Evolutionary conservation across 2,329 filamentous ascomycete genomes (phyloP).

Genomic region (Polychaeton citri): DNA sequence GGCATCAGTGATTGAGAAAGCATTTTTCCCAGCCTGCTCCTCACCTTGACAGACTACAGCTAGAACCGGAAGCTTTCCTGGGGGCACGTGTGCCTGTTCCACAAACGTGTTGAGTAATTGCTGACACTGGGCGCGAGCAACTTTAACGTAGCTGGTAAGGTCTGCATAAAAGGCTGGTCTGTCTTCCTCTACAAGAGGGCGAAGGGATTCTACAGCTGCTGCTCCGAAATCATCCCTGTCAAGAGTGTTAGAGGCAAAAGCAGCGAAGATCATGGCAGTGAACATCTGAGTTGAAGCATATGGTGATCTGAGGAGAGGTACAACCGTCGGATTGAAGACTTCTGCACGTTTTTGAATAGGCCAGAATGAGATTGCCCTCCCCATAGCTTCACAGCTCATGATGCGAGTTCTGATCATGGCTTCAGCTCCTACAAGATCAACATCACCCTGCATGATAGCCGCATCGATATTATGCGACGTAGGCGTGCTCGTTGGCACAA

Average conservation of each 20-base stretch:
- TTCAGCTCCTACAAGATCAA: conserved; percentile 85
- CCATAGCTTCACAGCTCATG: conserved; percentile 75
- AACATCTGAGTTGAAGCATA: conserved; percentile 80
- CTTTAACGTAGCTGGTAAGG: conserved; percentile 76
- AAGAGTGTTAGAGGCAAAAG: conserved; percentile 10
- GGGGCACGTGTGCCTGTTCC: conserved; percentile 72
- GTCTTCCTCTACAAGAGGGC: conserved; percentile 66
- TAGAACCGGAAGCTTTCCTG: conserved; percentile 61
- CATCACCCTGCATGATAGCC: conserved; percentile 93
- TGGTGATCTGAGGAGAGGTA: conserved; percentile 55
- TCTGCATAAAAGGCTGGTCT: conserved; percentile 77
- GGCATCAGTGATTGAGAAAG: conserved; percentile 77
- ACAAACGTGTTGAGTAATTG: conserved; percentile 83
- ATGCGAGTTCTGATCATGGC: conserved; percentile 78
- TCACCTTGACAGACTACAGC: conserved; percentile 92
- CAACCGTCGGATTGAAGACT: conserved; percentile 50
- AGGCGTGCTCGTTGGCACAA: conserved; percentile 24
- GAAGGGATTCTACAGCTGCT: conserved; percentile 52
- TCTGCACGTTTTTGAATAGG: conserved; percentile 47
- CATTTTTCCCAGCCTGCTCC: conserved; percentile 75
- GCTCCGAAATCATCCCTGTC: conserved; percentile 37
- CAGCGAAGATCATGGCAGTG: conserved; percentile 67
- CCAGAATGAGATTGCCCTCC: conserved; percentile 65
- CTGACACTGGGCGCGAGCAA: conserved; percentile 81
- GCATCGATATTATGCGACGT: conserved; percentile 92